These are phyloP conservation scores for Lipomyces mesembrius DNA, from an alignment of 805 yeast genomes.

Conservation along the genomic window DNA sequence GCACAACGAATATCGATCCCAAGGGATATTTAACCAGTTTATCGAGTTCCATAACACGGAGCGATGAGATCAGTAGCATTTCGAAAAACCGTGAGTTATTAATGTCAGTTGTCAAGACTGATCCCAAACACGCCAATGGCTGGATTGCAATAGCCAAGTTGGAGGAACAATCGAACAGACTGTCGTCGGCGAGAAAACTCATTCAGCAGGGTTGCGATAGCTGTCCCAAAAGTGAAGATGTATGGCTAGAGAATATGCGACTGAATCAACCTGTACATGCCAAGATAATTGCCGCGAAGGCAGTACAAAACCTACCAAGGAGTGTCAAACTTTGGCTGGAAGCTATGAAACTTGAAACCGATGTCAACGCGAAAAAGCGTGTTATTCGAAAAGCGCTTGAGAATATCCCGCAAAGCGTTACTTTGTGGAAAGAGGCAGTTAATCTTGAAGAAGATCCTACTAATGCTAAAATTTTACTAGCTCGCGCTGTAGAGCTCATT, in stretches of 20 bases:
- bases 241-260: conserved; percentile 83
- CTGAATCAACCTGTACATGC: conserved; percentile 59
- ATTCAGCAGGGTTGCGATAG: conserved; percentile 75
- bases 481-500: conserved; percentile 69
- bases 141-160: conserved; percentile 88
- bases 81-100: conserved; percentile 61
- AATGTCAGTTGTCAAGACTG: conserved; percentile 68
- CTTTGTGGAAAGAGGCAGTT: conserved; percentile 72
- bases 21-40: conserved; percentile 53
- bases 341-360: conserved; percentile 70
- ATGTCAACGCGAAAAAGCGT: conserved; percentile 55
- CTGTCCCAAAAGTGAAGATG: conserved; percentile 67
- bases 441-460: conserved; percentile 59
- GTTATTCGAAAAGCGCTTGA: conserved; percentile 75
- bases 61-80: conserved; percentile 58
- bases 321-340: conserved; percentile 73
- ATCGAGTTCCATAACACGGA: conserved; percentile 32
- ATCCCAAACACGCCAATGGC: conserved; percentile 73
- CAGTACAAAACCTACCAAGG: conserved; percentile 58
- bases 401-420: conserved; percentile 58
- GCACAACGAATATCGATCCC: conserved; percentile 46
- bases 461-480: conserved; percentile 58
- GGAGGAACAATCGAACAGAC: conserved; percentile 67
- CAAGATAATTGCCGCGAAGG: conserved; percentile 66
- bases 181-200: conserved; percentile 59